Evolutionary conservation across 768 basidiomycete species (phyloP).

Genomic region (Mycena pura): DNA sequence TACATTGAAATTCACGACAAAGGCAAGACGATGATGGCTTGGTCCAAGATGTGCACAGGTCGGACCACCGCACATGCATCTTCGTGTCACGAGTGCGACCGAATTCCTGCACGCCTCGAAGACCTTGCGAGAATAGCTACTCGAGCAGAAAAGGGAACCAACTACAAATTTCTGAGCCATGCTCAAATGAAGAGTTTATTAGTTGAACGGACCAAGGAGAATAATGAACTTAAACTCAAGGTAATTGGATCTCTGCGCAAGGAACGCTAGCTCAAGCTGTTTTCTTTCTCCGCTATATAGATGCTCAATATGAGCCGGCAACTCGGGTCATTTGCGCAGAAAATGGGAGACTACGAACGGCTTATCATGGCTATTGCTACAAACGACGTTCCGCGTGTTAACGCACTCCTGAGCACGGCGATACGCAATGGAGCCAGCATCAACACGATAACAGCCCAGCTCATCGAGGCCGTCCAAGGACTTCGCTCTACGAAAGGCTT

Average conservation of each 20-base stretch:
- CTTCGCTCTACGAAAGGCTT: neutral
- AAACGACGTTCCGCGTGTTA: slow-evolving; percentile 4
- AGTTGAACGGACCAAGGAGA: neutral
- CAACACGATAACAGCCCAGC: slow-evolving; percentile 1
- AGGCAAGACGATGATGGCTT: neutral
- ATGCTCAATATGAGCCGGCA: slow-evolving; percentile 10
- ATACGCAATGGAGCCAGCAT: slow-evolving; percentile 17
- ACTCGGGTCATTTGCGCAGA: neutral
- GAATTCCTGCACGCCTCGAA: neutral
- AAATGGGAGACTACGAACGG: neutral
- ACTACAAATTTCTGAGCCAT: neutral
- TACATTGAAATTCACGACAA: neutral
- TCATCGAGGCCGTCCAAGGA: slow-evolving; percentile 9
- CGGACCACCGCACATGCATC: neutral
- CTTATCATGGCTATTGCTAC: slow-evolving; percentile 13
- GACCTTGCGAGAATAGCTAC: neutral
- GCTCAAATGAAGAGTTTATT: neutral
- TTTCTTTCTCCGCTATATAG: neutral
- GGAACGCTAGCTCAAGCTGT: too few relatives aligned
- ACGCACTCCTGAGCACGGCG: neutral
- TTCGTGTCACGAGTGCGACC: neutral
- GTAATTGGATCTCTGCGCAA: too few relatives aligned
- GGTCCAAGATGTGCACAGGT: neutral
- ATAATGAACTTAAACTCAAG: neutral
- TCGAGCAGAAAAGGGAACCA: neutral